Percentiles rank a stretch among this genome's conserved stretches.
Conservation (phyloP, 1,284 basidiomycete species). For the Malassezia cuniculi region DNA sequence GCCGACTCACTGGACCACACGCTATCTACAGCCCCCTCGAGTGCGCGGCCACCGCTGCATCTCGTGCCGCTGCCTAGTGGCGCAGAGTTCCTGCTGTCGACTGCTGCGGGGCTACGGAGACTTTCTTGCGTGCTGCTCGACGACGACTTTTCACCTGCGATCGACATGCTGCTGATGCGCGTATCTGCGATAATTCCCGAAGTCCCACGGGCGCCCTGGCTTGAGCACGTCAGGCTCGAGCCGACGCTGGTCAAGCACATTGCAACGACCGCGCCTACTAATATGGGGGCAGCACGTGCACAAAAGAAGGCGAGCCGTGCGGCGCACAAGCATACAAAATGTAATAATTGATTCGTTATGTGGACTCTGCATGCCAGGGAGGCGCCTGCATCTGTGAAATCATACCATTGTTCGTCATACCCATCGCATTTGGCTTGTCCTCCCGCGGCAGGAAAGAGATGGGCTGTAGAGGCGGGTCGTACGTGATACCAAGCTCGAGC, state of each 20-base stretch:
- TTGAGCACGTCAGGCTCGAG: constrained; percentile 6
- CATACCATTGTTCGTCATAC: neutral
- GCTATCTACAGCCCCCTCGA: too few relatives aligned
- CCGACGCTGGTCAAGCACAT: constrained; percentile 8
- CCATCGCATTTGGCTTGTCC: too few relatives aligned
- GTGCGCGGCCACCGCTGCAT: constrained; percentile 1
- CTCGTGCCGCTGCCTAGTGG: constrained; percentile 10
- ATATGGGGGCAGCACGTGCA: constrained; percentile 1
- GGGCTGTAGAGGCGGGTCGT: constrained; percentile 33
- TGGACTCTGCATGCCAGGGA: too few relatives aligned
- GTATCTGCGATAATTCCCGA: too few relatives aligned
- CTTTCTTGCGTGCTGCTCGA: constrained; percentile 5
- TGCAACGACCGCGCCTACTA: constrained; percentile 2
- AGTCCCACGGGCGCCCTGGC: constrained; percentile 2
- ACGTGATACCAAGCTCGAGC: constrained; percentile 26
- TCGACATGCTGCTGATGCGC: neutral
- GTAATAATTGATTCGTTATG: neutral
- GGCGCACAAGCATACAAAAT: neutral
- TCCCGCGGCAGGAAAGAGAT: constrained; percentile 29
- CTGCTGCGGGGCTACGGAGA: constrained; percentile 8
- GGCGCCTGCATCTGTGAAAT: constrained; percentile 3
- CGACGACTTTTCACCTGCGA: neutral
- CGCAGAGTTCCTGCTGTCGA: constrained; percentile 13
- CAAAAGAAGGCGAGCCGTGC: constrained; percentile 6
- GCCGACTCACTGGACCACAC: too few relatives aligned